Conservation (phyloP, 352 stramenopile genomes). For the Aphanomyces cochlioides region DNA sequence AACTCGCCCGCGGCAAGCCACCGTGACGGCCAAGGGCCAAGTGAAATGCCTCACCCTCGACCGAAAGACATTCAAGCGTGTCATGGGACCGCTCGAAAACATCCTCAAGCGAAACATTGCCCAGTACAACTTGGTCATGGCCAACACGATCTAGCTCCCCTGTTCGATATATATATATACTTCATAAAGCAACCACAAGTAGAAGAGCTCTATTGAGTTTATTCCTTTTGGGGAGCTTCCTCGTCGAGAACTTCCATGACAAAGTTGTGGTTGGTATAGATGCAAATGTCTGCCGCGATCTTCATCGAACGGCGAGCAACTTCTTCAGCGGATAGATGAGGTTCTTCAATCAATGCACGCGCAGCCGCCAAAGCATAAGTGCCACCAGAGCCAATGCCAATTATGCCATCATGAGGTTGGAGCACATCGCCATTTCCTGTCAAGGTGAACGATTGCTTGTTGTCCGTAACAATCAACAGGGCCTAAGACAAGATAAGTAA, state of each 20-base stretch:
- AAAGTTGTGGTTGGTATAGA: slow-evolving; percentile 99
- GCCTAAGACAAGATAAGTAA: slow-evolving; percentile 33
- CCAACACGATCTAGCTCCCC: slow-evolving; percentile 78
- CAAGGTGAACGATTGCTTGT: slow-evolving; percentile 94
- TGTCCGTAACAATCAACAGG: slow-evolving; percentile 94
- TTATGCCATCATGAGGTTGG: slow-evolving; percentile 94
- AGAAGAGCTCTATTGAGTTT: no score
- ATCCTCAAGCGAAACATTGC: slow-evolving; percentile 89
- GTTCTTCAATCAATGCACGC: slow-evolving; percentile 92
- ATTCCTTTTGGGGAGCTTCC: slow-evolving; percentile 31
- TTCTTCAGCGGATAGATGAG: slow-evolving; percentile 91
- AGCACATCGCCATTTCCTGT: slow-evolving; percentile 98
- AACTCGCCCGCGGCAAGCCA: slow-evolving; percentile 89
- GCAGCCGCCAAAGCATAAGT: slow-evolving; percentile 94
- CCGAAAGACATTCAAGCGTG: slow-evolving; percentile 89
- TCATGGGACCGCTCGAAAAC: slow-evolving; percentile 86
- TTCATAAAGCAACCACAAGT: slow-evolving; percentile 21
- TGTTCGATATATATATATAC: slow-evolving; percentile 15
- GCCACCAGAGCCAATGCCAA: slow-evolving; percentile 92
- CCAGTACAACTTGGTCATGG: slow-evolving; percentile 88
- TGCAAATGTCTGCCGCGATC: slow-evolving; percentile 96
- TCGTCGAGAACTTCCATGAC: slow-evolving; percentile 88
- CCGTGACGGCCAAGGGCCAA: slow-evolving; percentile 75
- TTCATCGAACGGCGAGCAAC: slow-evolving; percentile 92
- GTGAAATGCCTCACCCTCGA: slow-evolving; percentile 90